Percentiles rank a stretch among this genome's conserved stretches.
phyloP scores from a whole-genome alignment of 1,284 basidiomycete genomes.

The Irpex rosettiformis region DNA sequence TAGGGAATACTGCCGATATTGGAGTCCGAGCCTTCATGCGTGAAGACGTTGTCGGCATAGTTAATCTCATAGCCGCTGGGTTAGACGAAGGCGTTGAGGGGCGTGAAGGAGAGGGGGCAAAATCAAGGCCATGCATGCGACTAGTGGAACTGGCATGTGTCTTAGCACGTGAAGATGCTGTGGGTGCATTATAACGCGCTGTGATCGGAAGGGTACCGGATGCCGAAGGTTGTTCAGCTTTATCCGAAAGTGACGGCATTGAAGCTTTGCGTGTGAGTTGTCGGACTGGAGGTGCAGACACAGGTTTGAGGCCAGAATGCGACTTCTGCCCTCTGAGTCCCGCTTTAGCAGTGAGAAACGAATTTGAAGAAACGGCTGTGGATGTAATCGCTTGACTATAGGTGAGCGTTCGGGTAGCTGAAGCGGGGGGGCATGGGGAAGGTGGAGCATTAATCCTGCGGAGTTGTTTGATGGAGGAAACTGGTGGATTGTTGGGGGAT shows the following conservation, averaged over 20 bases:
- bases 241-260: conserved; percentile 67
- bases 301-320: conserved; percentile 71
- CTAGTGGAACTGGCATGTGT: conserved; percentile 59
- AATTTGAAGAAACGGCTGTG: conserved; percentile 39
- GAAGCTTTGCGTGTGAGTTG: conserved; percentile 72
- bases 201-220: conserved; percentile 38
- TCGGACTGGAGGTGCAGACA: conserved; percentile 58
- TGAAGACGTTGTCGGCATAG: conserved; percentile 76
- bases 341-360: conserved; percentile 61
- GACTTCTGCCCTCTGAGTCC: conserved; percentile 79
- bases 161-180: conserved; percentile 75
- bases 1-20: conserved; percentile 68
- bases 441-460: conserved; percentile 51
- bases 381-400: conserved; percentile 53
- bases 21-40: conserved; percentile 70
- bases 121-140: conserved; percentile 55
- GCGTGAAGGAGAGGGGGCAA: conserved; percentile 68
- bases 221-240: conserved; percentile 51
- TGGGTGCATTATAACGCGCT: conserved; percentile 69
- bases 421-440: conserved; percentile 58
- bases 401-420: conserved; percentile 49
- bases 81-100: conserved; percentile 76
- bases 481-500: conserved; percentile 64
- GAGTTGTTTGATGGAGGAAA: conserved; percentile 62
- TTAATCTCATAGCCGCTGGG: conserved; percentile 69